A percentile compares a stretch with the other conserved stretches of the same genome.
phyloP scores from a whole-genome alignment of 306 rosid genomes.

The Vigna unguiculata region DNA sequence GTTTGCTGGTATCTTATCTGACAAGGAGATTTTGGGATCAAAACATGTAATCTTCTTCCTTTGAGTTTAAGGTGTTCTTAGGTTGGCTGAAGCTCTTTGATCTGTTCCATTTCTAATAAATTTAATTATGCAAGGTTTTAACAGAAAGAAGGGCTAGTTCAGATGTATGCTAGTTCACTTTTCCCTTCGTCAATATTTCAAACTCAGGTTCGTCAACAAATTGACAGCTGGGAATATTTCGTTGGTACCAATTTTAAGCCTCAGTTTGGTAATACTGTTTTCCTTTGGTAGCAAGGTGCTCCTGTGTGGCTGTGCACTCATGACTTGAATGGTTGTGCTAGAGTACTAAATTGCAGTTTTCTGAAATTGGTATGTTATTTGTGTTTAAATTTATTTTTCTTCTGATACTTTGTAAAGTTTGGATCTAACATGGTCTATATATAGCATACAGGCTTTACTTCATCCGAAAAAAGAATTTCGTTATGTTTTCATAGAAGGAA shows the following conservation, averaged over 20 bases:
- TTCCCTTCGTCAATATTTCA: slow-evolving; percentile 57
- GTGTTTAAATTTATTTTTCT: slow-evolving; percentile 21
- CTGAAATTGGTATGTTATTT: slow-evolving; percentile 66
- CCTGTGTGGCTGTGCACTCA: slow-evolving; percentile 69
- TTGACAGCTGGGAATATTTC: slow-evolving; percentile 12
- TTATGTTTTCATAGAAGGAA: slow-evolving; percentile 24
- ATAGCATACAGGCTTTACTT: slow-evolving; percentile 21
- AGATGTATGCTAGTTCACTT: slow-evolving; percentile 65
- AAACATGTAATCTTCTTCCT: slow-evolving; percentile 65
- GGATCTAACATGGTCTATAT: slow-evolving; percentile 21
- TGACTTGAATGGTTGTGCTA: slow-evolving; percentile 57
- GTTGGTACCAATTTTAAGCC: slow-evolving; percentile 27
- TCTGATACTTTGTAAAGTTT: slow-evolving; percentile 31
- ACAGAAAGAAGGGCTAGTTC: slow-evolving; percentile 89
- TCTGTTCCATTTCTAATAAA: slow-evolving; percentile 42
- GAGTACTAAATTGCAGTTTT: slow-evolving; percentile 57
- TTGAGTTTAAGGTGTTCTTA: slow-evolving; percentile 38
- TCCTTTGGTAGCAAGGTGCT: slow-evolving; percentile 69
- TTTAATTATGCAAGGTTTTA: slow-evolving; percentile 58
- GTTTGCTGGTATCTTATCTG: slow-evolving; percentile 74
- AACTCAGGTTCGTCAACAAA: slow-evolving; percentile 59
- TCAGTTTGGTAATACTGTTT: slow-evolving; percentile 43
- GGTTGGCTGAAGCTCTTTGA: slow-evolving; percentile 36
- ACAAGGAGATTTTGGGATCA: slow-evolving; percentile 86
- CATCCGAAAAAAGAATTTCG: neutral